phyloP scores from a whole-genome alignment of 1,284 basidiomycete species.

The Trametes pubescens region DNA sequence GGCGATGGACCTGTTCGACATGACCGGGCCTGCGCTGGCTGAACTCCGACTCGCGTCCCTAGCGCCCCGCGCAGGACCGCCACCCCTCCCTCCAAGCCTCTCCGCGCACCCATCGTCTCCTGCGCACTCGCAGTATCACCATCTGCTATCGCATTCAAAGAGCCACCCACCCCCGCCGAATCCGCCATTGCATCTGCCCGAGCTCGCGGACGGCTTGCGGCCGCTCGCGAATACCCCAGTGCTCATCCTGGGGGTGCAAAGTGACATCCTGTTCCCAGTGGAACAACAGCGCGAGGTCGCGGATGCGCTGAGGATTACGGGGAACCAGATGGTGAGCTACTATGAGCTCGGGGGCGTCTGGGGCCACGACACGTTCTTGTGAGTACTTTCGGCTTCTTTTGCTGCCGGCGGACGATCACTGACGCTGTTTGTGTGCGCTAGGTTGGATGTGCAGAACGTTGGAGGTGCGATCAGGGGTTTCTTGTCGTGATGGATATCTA shows the following conservation, averaged over 20 bases:
- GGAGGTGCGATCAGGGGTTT: slow-evolving; percentile 85
- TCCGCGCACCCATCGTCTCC: slow-evolving; percentile 40
- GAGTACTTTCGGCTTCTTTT: slow-evolving; percentile 38
- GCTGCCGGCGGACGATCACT: slow-evolving; percentile 4
- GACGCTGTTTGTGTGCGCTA: slow-evolving; percentile 29
- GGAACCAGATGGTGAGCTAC: slow-evolving; percentile 90
- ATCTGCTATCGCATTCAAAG: slow-evolving; percentile 64
- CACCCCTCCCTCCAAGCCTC: slow-evolving; percentile 39
- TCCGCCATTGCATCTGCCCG: slow-evolving; percentile 79
- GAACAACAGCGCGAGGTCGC: slow-evolving; percentile 97
- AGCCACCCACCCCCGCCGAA: slow-evolving; percentile 74
- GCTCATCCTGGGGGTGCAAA: slow-evolving; percentile 94
- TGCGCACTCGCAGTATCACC: slow-evolving; percentile 39
- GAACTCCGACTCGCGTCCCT: slow-evolving; percentile 64
- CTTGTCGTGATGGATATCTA: slow-evolving; percentile 51
- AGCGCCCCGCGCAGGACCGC: slow-evolving; percentile 37
- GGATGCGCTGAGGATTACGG: slow-evolving; percentile 90
- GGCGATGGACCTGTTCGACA: slow-evolving; percentile 99
- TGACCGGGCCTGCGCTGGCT: slow-evolving; percentile 83
- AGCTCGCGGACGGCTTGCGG: slow-evolving; percentile 84
- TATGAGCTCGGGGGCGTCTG: slow-evolving; percentile 98
- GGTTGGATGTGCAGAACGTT: slow-evolving; percentile 80
- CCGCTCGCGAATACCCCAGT: slow-evolving; percentile 83
- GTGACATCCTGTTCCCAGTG: slow-evolving; percentile 96
- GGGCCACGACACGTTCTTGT: slow-evolving; percentile 97